These are phyloP conservation scores for Coemansia sp. DNA, from an alignment of 192 early-diverging fungal species.

Conservation along the genomic window DNA sequence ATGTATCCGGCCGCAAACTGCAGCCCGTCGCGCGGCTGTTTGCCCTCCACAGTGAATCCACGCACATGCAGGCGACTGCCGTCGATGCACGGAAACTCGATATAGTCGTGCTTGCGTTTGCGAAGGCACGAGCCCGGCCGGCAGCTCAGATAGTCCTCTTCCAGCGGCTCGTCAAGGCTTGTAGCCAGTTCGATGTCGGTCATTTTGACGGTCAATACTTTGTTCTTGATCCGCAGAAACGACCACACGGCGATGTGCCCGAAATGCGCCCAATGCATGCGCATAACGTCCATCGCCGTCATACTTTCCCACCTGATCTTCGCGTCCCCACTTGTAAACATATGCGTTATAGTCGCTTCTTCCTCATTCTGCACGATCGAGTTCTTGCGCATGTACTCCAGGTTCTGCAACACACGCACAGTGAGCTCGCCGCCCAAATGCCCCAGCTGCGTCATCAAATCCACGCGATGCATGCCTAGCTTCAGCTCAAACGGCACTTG, in stretches of 20 bases:
- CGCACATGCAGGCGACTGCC: conserved; percentile 32
- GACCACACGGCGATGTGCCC: conserved; percentile 20
- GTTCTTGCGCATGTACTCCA: conserved; percentile 38
- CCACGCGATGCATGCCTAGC: neutral
- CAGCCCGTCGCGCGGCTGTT: conserved; percentile 19
- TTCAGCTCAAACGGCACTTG: conserved; percentile 47
- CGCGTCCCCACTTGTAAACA: conserved; percentile 62
- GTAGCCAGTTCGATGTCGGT: conserved; percentile 14
- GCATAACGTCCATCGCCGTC: conserved; percentile 62
- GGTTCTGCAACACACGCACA: conserved; percentile 17
- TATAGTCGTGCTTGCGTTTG: conserved; percentile 22
- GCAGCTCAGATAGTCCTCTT: conserved; percentile 8
- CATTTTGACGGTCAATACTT: conserved; percentile 26
- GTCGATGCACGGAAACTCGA: conserved; percentile 37
- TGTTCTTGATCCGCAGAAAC: conserved; percentile 40
- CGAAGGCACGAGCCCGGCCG: conserved; percentile 22
- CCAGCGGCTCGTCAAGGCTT: conserved; percentile 8
- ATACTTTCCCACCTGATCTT: conserved; percentile 62
- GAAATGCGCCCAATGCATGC: conserved; percentile 67
- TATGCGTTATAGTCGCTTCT: conserved; percentile 65
- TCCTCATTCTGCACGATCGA: conserved; percentile 64
- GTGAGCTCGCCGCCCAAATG: conserved; percentile 17
- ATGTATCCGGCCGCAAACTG: conserved; percentile 39
- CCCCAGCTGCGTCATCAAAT: conserved; percentile 21
- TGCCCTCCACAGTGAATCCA: conserved; percentile 28